Evolutionary conservation across 495 filamentous ascomycete genomes (phyloP).

Genomic region (Parathielavia appendiculata): DNA sequence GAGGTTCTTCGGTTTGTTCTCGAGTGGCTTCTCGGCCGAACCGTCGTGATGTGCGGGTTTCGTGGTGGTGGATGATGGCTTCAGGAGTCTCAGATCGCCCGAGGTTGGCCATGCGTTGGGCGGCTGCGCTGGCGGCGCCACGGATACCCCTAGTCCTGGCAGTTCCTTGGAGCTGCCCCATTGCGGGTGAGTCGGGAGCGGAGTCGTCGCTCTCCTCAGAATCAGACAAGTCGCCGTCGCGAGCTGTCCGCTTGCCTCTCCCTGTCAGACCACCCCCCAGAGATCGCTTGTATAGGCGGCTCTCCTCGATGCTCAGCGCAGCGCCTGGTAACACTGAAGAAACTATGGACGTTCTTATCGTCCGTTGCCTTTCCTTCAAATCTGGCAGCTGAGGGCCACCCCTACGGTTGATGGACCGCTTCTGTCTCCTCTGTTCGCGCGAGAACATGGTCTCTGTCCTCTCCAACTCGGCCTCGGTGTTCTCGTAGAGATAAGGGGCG

Average conservation of each 20-base stretch:
- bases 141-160: slow-evolving; percentile 83
- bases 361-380: slow-evolving; percentile 88
- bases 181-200: slow-evolving; percentile 77
- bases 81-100: slow-evolving; percentile 90
- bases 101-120: slow-evolving; percentile 65
- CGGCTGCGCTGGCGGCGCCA: slow-evolving; percentile 76
- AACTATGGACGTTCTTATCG: slow-evolving; percentile 83
- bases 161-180: slow-evolving; percentile 67
- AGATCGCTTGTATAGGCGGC: slow-evolving; percentile 71
- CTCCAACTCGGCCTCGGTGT: slow-evolving; percentile 87
- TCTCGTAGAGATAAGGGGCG: slow-evolving; percentile 85
- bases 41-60: slow-evolving; percentile 61
- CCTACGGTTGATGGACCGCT: slow-evolving; percentile 87
- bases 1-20: slow-evolving; percentile 68
- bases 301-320: slow-evolving; percentile 72
- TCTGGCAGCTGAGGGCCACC: slow-evolving; percentile 93
- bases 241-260: slow-evolving; percentile 50
- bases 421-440: slow-evolving; percentile 87
- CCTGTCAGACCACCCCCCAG: slow-evolving; percentile 48
- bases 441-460: slow-evolving; percentile 87
- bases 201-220: slow-evolving; percentile 86
- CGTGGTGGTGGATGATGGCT: slow-evolving; percentile 62
- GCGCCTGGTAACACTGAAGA: slow-evolving; percentile 87
- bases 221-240: slow-evolving; percentile 76
- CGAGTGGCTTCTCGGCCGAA: slow-evolving; percentile 51